phyloP scores from a whole-genome alignment of 345 rosid species.

The Clarkia xantiana region DNA sequence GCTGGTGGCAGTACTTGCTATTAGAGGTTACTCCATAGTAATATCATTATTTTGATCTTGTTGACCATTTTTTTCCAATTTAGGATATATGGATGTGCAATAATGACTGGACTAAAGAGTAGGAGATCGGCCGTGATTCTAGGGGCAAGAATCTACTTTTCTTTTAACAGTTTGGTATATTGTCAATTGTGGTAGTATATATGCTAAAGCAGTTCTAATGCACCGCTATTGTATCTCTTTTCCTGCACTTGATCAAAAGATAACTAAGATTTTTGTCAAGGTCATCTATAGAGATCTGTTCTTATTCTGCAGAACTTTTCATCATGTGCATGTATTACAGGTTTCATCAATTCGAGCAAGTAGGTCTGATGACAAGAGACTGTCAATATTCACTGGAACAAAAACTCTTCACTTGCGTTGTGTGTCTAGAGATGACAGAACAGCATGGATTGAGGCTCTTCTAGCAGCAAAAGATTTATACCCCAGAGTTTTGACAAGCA shows the following conservation, averaged over 20 bases:
- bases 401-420: slow-evolving; percentile 93
- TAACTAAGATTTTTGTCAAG: neutral
- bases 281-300: neutral
- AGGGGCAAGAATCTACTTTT: too few species aligned
- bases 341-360: slow-evolving; percentile 92
- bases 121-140: too few species aligned
- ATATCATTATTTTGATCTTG: too few species aligned
- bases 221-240: neutral
- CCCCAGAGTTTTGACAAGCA: slow-evolving; percentile 51
- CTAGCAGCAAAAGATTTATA: slow-evolving; percentile 73
- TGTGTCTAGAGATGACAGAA: slow-evolving; percentile 61
- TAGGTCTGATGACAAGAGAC: slow-evolving; percentile 94
- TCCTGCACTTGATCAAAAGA: neutral
- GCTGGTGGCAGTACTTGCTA: too few species aligned
- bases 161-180: neutral
- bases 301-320: slow-evolving; percentile 10
- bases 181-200: neutral
- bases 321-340: slow-evolving; percentile 23
- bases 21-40: too few species aligned
- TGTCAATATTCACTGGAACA: slow-evolving; percentile 83
- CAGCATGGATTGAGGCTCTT: slow-evolving; percentile 77
- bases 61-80: too few species aligned
- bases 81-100: too few species aligned
- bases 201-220: neutral
- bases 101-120: too few species aligned